These are phyloP conservation scores for Gymnopilus dilepis DNA, from an alignment of 768 basidiomycete species.

Conservation along the genomic window DNA sequence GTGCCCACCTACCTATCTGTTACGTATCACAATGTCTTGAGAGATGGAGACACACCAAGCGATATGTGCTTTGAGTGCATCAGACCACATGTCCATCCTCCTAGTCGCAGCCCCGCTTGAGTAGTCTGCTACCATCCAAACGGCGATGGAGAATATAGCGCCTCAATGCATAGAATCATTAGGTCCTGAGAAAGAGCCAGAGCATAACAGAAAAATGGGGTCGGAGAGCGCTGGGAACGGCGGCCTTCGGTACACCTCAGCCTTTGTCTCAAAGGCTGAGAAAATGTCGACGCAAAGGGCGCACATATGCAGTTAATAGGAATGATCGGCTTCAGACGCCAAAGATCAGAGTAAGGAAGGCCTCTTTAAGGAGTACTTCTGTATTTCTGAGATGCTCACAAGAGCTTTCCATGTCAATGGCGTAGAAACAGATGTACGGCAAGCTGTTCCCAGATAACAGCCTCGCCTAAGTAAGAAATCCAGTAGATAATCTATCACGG, in stretches of 20 bases:
- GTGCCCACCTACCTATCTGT: background rate
- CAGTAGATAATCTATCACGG: too few relatives aligned
- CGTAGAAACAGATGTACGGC: too few relatives aligned
- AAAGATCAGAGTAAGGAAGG: background rate
- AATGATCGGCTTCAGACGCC: background rate
- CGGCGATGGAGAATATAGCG: background rate
- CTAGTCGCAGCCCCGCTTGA: background rate
- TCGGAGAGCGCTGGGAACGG: slow-evolving; percentile 5
- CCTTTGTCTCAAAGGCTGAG: too few relatives aligned
- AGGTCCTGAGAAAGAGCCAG: background rate
- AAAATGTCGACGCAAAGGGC: background rate
- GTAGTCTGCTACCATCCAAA: background rate
- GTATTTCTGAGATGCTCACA: too few relatives aligned
- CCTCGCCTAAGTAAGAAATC: too few relatives aligned
- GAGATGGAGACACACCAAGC: background rate
- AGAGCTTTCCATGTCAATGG: too few relatives aligned
- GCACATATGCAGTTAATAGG: background rate
- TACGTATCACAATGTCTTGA: background rate
- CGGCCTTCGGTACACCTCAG: slow-evolving; percentile 1
- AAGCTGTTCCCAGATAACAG: too few relatives aligned
- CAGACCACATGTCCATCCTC: background rate
- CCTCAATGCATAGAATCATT: background rate
- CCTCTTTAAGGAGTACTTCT: too few relatives aligned
- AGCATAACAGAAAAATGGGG: background rate
- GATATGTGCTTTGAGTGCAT: background rate